Percentiles rank a stretch among this genome's conserved stretches.
phyloP scores from a whole-genome alignment of 2,329 filamentous ascomycete genomes.

The Penicillium sp. region DNA sequence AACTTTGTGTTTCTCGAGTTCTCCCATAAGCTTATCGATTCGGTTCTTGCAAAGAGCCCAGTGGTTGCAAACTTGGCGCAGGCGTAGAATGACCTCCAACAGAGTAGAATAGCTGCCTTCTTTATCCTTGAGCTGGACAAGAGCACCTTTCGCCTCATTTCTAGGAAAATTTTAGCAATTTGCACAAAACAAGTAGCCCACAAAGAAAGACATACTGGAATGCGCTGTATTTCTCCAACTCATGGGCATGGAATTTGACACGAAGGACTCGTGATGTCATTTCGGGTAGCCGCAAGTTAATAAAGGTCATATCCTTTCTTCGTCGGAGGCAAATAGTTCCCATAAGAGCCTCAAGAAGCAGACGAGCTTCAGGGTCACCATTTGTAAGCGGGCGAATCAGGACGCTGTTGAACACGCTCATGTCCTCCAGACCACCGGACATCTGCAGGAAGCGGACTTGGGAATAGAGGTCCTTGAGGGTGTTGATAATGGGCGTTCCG shows the following conservation, averaged over 20 bases:
- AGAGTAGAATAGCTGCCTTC: conserved; percentile 71
- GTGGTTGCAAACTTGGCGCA: conserved; percentile 87
- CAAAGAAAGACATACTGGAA: conserved; percentile 61
- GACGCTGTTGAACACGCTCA: conserved; percentile 74
- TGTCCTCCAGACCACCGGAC: conserved; percentile 74
- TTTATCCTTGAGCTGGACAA: conserved; percentile 64
- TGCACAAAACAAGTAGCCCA: too few relatives aligned
- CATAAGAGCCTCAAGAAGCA: conserved; percentile 77
- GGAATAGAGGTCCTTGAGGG: conserved; percentile 79
- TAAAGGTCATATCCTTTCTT: conserved; percentile 86
- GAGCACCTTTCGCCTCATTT: conserved; percentile 74
- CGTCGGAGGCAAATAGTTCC: conserved; percentile 79
- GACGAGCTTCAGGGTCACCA: conserved; percentile 64
- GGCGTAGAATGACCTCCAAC: conserved; percentile 79
- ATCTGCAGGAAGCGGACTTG: conserved; percentile 78
- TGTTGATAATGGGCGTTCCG: conserved; percentile 84
- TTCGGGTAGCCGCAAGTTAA: conserved; percentile 78
- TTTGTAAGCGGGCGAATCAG: conserved; percentile 71
- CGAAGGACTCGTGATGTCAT: conserved; percentile 79
- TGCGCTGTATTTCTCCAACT: conserved; percentile 77
- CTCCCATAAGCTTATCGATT: conserved; percentile 72
- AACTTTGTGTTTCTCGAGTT: conserved; percentile 70
- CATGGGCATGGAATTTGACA: conserved; percentile 74
- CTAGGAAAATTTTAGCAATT: conserved; percentile 50
- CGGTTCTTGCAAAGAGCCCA: conserved; percentile 81